These are phyloP conservation scores for Apiospora marii DNA, from an alignment of 2,329 filamentous ascomycete species.

Conservation along the genomic window DNA sequence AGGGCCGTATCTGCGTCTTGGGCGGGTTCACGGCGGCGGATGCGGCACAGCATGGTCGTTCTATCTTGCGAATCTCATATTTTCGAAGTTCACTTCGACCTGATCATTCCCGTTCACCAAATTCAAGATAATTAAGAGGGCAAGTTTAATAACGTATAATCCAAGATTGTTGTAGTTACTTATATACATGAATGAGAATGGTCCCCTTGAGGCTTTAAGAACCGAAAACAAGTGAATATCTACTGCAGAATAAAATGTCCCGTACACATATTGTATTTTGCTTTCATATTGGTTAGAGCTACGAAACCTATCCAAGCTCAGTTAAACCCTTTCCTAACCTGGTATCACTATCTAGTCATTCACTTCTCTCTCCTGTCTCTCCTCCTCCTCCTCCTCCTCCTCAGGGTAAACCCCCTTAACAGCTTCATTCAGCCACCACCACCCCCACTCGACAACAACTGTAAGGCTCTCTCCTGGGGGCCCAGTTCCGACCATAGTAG, in stretches of 20 bases:
- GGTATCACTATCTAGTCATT: slow-evolving; percentile 42
- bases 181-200: slow-evolving; percentile 45
- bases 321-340: slow-evolving; percentile 32
- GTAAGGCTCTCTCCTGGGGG: background rate
- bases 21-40: background rate
- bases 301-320: background rate
- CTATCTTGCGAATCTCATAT: too few species aligned
- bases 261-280: slow-evolving; percentile 35
- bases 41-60: background rate
- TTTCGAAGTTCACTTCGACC: background rate
- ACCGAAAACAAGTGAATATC: slow-evolving; percentile 27
- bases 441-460: background rate
- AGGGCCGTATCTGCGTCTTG: background rate
- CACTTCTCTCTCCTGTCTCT: slow-evolving; percentile 29
- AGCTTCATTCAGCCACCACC: background rate
- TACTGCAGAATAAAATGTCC: slow-evolving; percentile 35
- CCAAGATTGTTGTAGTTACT: background rate
- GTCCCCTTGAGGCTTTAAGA: slow-evolving; percentile 40
- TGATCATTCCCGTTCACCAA: background rate
- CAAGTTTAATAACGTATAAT: slow-evolving; percentile 18
- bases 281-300: slow-evolving; percentile 26
- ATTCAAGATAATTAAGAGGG: background rate
- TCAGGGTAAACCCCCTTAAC: background rate
- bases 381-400: background rate
- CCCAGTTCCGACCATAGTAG: slow-evolving; percentile 21